Conservation (phyloP, 2,329 filamentous ascomycete species). For the Calonectria pauciramosa region DNA sequence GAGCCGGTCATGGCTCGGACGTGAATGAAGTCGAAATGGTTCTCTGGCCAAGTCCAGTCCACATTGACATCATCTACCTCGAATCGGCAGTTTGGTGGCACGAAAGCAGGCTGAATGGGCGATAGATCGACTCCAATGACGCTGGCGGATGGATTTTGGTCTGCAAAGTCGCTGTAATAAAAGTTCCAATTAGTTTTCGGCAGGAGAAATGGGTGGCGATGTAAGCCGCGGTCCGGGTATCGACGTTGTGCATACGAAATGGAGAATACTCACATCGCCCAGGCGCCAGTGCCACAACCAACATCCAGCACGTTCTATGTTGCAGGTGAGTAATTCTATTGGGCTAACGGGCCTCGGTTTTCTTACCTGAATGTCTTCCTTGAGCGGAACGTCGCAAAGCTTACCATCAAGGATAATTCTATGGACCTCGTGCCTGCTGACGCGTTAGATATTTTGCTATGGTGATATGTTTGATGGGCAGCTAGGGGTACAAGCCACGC, state of each 20-base stretch:
- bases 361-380: slow-evolving; percentile 38
- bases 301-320: slow-evolving; percentile 47
- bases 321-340: not conserved
- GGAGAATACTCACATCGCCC: slow-evolving; percentile 47
- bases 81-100: slow-evolving; percentile 74
- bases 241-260: too few relatives aligned
- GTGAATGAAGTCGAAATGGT: slow-evolving; percentile 71
- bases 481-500: not conserved
- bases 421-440: slow-evolving; percentile 38
- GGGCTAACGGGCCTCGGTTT: not conserved
- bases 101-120: slow-evolving; percentile 69
- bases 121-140: slow-evolving; percentile 69
- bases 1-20: slow-evolving; percentile 66
- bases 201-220: too few relatives aligned
- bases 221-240: not conserved
- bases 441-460: not conserved
- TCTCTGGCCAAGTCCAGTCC: slow-evolving; percentile 59
- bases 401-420: slow-evolving; percentile 46
- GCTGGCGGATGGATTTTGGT: slow-evolving; percentile 59
- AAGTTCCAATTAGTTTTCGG: slow-evolving; percentile 25
- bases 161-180: slow-evolving; percentile 43
- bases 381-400: slow-evolving; percentile 49
- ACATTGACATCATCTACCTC: slow-evolving; percentile 73
- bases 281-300: slow-evolving; percentile 54
- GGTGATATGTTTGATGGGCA: not conserved